Evolutionary conservation across 75 land plant genomes (phyloP), one percentile per base, ranked within the genome.

Genomic region (Pinus taeda): DNA sequence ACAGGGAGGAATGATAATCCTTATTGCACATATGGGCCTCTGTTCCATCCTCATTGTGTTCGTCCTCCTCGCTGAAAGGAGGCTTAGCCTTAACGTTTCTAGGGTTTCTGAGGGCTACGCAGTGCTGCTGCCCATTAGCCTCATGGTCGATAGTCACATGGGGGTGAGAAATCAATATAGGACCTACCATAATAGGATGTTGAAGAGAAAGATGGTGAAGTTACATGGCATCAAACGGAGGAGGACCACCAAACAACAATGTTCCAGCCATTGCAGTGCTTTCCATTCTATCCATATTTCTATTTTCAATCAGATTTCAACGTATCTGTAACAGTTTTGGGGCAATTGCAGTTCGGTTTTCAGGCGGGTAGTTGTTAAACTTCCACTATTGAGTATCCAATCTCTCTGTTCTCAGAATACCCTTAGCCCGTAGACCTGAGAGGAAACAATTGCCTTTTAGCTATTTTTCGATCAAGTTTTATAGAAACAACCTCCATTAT

Each of bases 1-100:
- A 92, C 8, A 81, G 85, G 0, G 94, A 83, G 0, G 59, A 77
- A n/a, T n/a, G n/a, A n/a, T n/a, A n/a, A 59, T 81, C 83, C 73
- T 87, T 87, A 20, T 62, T 75, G 45, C 75, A 57, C 45, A 83
- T 84, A 1, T 42, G 37, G 29, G 76, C 79, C 45, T 39, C 58
- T 6, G 53, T 74, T 15, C 80, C 80, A 42, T 49, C 75, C 73
- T 81, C 30, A 29, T 15, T 75, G 18, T 59, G 29, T 57, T 79
- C 77, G 14, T 79, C 77, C 37, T 79, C 77, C 5, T 79, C 81
- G 59, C 81, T 79, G 1, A 60, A 56, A 60, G 33, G 15, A n/a
- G 59, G 18, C 37, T 74, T 56, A 26, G 8, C 59, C 57, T 74
- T 57, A 30, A 77, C 65, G 15, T 81, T 80, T 3, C 57, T 72